A percentile compares a stretch with the other conserved stretches of the same genome.
Evolutionary conservation across 208 protist genomes (phyloP).

Genomic region (Leishmania major): DNA sequence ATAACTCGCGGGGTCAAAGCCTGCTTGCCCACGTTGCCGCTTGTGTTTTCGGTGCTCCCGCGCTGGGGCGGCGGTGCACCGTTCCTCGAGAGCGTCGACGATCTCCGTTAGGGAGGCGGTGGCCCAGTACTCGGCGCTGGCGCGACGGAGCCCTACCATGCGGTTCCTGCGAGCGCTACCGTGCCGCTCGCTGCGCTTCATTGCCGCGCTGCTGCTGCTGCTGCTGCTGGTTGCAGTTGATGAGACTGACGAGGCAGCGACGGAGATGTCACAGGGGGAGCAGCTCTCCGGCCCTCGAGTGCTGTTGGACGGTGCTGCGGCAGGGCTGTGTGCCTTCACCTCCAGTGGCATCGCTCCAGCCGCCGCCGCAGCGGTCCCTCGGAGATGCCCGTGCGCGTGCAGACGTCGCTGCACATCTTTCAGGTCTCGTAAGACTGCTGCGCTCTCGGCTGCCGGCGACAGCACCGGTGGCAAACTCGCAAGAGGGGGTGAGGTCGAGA

Average conservation of each 20-base stretch:
- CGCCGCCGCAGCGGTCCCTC: not conserved
- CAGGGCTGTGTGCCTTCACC: not conserved
- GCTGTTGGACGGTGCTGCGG: not conserved
- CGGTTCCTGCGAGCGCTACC: not conserved
- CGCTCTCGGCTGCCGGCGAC: constrained; percentile 20
- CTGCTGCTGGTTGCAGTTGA: not conserved
- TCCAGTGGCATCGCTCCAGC: not conserved
- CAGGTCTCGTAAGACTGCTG: constrained; percentile 26
- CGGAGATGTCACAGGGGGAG: constrained; percentile 27
- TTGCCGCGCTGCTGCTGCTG: constrained; percentile 4
- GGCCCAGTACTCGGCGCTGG: constrained; percentile 13
- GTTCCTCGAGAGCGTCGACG: constrained; percentile 21
- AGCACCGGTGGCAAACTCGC: not conserved
- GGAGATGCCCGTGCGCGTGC: constrained; percentile 3
- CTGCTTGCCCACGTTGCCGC: too few relatives aligned
- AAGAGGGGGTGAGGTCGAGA: not conserved
- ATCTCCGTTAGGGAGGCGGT: constrained; percentile 25
- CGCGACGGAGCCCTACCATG: not conserved
- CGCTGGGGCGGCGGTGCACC: not conserved
- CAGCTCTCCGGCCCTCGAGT: not conserved
- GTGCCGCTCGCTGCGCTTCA: not conserved
- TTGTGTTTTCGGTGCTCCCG: not conserved
- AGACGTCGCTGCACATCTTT: constrained; percentile 19
- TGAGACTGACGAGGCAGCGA: constrained; percentile 2
- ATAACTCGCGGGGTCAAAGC: constrained; percentile 20